phyloP scores from a whole-genome alignment of 2,329 filamentous ascomycete species.

The Cercospora sp. region DNA sequence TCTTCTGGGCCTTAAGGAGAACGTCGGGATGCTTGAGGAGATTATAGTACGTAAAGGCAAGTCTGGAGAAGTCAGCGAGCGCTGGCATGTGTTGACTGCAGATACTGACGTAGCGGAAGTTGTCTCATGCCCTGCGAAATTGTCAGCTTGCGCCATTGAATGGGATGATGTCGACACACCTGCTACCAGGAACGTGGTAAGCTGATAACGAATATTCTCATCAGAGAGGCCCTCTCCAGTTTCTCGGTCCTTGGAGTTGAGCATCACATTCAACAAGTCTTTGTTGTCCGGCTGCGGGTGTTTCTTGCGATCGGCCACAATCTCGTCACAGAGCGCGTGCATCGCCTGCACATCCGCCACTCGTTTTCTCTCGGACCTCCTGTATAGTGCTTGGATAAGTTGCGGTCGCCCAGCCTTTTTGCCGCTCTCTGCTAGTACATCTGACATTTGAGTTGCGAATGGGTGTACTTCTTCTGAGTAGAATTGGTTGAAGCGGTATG shows the following conservation, averaged over 20 bases:
- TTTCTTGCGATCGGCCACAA: conserved; percentile 18
- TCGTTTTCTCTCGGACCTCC: neutral
- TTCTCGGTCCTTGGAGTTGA: conserved; percentile 61
- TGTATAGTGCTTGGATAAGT: conserved; percentile 5
- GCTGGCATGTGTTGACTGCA: neutral
- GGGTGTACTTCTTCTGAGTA: conserved; percentile 69
- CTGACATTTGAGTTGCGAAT: conserved; percentile 66
- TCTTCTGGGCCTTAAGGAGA: conserved; percentile 53
- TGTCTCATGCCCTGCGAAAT: neutral
- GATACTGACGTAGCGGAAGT: conserved; percentile 14
- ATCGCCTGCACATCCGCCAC: conserved; percentile 15
- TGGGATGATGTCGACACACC: conserved; percentile 7
- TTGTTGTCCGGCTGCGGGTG: conserved; percentile 32
- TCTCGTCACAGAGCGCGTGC: conserved; percentile 18
- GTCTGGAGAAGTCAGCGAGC: neutral
- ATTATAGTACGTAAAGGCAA: conserved; percentile 52
- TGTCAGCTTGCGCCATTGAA: neutral
- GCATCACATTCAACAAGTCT: conserved; percentile 62
- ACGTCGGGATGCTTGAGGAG: conserved; percentile 54
- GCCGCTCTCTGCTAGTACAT: conserved; percentile 61
- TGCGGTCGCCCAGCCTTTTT: conserved; percentile 40
- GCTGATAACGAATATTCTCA: conserved; percentile 65
- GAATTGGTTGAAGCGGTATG: conserved; percentile 71
- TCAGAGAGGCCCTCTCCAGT: conserved; percentile 61
- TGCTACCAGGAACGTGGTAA: conserved; percentile 66